Evolutionary conservation across 2,329 filamentous ascomycete genomes (phyloP).

Genomic region (Diplodia scrobiculata): DNA sequence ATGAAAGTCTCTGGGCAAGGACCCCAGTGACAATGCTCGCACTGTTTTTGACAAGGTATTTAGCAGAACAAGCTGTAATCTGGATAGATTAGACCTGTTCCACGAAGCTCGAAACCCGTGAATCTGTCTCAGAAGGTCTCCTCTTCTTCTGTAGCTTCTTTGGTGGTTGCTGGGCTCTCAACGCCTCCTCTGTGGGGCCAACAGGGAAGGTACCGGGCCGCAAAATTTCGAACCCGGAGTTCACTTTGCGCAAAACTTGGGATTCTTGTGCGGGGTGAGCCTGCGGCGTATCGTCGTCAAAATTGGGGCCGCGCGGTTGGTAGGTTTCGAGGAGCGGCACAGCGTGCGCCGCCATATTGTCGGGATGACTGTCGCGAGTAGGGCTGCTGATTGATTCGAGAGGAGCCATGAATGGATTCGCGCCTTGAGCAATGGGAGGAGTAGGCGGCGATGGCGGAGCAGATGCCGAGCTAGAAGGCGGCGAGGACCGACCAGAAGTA

Average conservation of each 20-base stretch:
- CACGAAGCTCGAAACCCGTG: conserved; percentile 42
- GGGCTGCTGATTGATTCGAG: conserved; percentile 31
- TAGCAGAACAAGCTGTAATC: not conserved
- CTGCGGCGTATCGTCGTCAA: conserved; percentile 39
- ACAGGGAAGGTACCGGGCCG: conserved; percentile 44
- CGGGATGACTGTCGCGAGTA: conserved; percentile 36
- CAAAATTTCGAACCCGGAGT: conserved; percentile 48
- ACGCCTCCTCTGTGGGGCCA: conserved; percentile 34
- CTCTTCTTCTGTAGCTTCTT: conserved; percentile 50
- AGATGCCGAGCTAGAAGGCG: conserved; percentile 6
- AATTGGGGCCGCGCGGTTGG: conserved; percentile 43
- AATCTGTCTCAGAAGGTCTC: conserved; percentile 37
- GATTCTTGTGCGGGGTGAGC: conserved; percentile 36
- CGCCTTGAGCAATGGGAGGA: conserved; percentile 33
- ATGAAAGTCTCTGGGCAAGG: not conserved
- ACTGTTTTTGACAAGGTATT: conserved; percentile 6
- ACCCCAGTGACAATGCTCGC: not conserved
- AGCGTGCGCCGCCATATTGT: conserved; percentile 39
- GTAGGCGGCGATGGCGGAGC: conserved; percentile 10
- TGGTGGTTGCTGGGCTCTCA: conserved; percentile 41
- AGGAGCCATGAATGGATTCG: conserved; percentile 30
- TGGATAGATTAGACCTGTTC: conserved; percentile 41
- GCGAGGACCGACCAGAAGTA: conserved; percentile 11
- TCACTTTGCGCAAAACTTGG: conserved; percentile 47
- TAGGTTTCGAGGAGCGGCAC: conserved; percentile 43